phyloP scores from a whole-genome alignment of 441 rosid species.

The Sinapis alba region DNA sequence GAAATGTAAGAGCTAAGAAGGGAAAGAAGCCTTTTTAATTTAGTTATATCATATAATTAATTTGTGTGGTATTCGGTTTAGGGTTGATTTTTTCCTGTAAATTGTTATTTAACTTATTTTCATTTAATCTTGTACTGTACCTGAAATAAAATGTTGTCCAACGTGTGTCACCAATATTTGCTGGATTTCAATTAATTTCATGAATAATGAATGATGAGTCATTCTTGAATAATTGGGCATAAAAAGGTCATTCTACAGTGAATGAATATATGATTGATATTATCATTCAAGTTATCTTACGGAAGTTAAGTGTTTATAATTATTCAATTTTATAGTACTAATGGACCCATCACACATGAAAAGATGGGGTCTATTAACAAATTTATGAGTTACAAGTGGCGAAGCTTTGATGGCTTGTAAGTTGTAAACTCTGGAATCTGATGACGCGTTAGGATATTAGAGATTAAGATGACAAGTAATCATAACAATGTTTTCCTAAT shows the following conservation, averaged over 20 bases:
- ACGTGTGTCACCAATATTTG: slow-evolving; percentile 26
- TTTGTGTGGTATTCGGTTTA: slow-evolving; percentile 18
- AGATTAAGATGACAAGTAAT: slow-evolving; percentile 29
- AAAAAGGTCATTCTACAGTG: slow-evolving; percentile 19
- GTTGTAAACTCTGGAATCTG: slow-evolving; percentile 5
- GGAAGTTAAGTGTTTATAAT: slow-evolving; percentile 3
- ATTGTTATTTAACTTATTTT: neutral
- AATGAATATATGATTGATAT: slow-evolving; percentile 26
- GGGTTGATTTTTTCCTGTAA: neutral
- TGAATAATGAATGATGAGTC: slow-evolving; percentile 15
- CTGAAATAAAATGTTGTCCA: neutral
- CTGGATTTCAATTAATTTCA: neutral
- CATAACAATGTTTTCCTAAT: neutral
- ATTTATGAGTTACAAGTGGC: slow-evolving; percentile 36
- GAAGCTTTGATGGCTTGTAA: neutral
- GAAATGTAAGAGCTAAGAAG: neutral
- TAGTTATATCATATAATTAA: neutral
- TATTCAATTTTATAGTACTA: neutral
- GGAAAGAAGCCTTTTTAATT: slow-evolving; percentile 2
- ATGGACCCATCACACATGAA: slow-evolving; percentile 7
- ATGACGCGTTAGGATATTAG: neutral
- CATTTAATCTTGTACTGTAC: neutral
- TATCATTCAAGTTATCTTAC: slow-evolving; percentile 33
- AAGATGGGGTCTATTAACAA: slow-evolving; percentile 26
- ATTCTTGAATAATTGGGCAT: slow-evolving; percentile 12